A percentile compares a stretch with the other conserved stretches of the same genome.
Conservation (phyloP, 2,329 filamentous ascomycete species). For the Oidium heveae region DNA sequence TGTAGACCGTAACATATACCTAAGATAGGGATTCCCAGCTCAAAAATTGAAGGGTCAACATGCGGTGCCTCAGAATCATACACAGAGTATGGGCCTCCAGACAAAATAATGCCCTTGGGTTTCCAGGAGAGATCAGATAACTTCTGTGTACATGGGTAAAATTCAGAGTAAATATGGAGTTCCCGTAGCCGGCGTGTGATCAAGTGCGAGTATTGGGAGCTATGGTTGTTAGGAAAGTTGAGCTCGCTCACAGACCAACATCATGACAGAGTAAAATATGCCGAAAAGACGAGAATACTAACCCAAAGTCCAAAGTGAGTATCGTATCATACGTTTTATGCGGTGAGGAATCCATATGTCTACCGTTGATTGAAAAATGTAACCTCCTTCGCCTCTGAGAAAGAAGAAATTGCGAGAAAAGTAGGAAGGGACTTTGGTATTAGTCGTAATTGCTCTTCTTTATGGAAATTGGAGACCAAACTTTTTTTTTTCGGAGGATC, state of each 20-base stretch:
- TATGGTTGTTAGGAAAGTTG: slow-evolving; percentile 5
- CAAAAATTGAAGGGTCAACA: slow-evolving; percentile 60
- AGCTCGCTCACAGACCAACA: background rate
- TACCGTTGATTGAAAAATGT: no score
- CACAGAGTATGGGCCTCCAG: slow-evolving; percentile 48
- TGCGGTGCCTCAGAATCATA: slow-evolving; percentile 58
- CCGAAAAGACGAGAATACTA: slow-evolving; percentile 2
- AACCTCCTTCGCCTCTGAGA: no score
- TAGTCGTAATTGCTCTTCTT: no score
- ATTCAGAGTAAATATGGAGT: slow-evolving; percentile 64
- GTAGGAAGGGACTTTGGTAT: no score
- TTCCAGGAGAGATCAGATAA: slow-evolving; percentile 50
- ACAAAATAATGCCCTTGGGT: slow-evolving; percentile 64
- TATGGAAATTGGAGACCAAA: no score
- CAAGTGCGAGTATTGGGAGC: slow-evolving; percentile 47
- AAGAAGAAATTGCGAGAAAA: no score
- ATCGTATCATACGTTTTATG: slow-evolving; percentile 25
- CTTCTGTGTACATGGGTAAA: slow-evolving; percentile 72
- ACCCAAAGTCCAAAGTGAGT: slow-evolving; percentile 44
- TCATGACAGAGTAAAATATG: no score
- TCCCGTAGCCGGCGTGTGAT: slow-evolving; percentile 37
- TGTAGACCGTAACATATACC: slow-evolving; percentile 25
- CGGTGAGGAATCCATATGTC: slow-evolving; percentile 1
- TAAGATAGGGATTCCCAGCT: slow-evolving; percentile 24
- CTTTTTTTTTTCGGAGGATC: no score